These are phyloP conservation scores for Corniculantispora saksenae DNA, from an alignment of 2,329 filamentous ascomycete genomes.

Conservation along the genomic window DNA sequence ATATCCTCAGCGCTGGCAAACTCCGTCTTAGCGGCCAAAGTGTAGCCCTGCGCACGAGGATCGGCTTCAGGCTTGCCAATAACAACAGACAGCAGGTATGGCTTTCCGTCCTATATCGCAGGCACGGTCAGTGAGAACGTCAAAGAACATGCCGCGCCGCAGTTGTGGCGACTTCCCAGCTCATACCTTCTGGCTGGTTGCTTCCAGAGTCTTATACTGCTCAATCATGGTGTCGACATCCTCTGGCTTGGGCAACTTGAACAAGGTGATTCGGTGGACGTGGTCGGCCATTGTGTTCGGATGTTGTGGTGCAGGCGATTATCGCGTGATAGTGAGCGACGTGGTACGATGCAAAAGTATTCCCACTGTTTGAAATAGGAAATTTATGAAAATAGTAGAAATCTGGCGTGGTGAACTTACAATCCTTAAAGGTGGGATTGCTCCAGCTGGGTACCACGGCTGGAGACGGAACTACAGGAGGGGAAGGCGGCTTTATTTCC, in stretches of 20 bases:
- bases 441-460: background rate
- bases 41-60: conserved; percentile 65
- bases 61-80: conserved; percentile 58
- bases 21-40: conserved; percentile 61
- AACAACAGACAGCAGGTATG: conserved; percentile 63
- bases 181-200: conserved; percentile 44
- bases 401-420: background rate
- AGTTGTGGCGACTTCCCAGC: too few relatives aligned
- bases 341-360: background rate
- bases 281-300: conserved; percentile 36
- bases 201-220: conserved; percentile 44
- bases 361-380: background rate
- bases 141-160: too few relatives aligned
- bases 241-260: conserved; percentile 50
- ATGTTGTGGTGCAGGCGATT: background rate
- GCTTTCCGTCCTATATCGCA: conserved; percentile 63
- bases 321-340: background rate
- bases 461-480: conserved; percentile 5
- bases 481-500: conserved; percentile 4
- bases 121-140: background rate
- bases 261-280: conserved; percentile 53
- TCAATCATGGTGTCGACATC: conserved; percentile 47
- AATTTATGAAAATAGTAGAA: background rate
- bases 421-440: background rate
- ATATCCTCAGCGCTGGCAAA: conserved; percentile 68